Base-by-base conservation (phyloP, 331 rosid genomes). In the Malus hybrid region DNA sequence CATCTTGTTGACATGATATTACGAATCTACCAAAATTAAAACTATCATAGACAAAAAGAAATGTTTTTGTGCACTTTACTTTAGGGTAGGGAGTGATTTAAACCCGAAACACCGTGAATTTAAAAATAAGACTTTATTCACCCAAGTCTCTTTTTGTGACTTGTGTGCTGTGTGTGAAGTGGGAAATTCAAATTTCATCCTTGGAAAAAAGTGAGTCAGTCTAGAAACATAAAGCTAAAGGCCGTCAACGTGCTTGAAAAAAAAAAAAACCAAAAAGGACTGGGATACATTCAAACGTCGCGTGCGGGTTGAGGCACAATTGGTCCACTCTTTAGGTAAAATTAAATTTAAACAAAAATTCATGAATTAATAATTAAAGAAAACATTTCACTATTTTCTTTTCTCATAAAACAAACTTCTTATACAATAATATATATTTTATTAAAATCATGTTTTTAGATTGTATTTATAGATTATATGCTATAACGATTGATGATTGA, bases 251-350 rank as follows among this genome's bases (percentile, higher is more conserved):
- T 32, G 52, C 56, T 66, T 26, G 1, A 2, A 16, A 64, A 53
- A 10, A 1, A 7, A 44, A 61, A 0, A 15, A 13, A 20, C 2
- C 2, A 16, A 28, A 69, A 72, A 34, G 15, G 29, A 73, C 36
- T 10, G 66, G 68, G 44, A 42, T 46, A 48, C 48, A 52, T 87
- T 81, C 74, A 83, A 89, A 83, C 81, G 71, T 87, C 84, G 91
- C 84, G 82, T 89, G 93, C 91, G 87, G 87, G 81, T 73, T 71
- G 84, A 42, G 80, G 28, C 82, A 75, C 36, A 33, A 18, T 44
- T 61, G 84, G 88, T 83, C 86, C 91, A 77, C 85, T 82, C 50
- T 60, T 52, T 71, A 70, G 66, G 73, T 74, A 57, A 62, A 36
- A 48, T 28, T 11, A 16, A 57, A 19, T 63, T 29, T 15, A 63